phyloP scores from a whole-genome alignment of 106 monocot species.

The Dendrobium chrysotoxum region DNA sequence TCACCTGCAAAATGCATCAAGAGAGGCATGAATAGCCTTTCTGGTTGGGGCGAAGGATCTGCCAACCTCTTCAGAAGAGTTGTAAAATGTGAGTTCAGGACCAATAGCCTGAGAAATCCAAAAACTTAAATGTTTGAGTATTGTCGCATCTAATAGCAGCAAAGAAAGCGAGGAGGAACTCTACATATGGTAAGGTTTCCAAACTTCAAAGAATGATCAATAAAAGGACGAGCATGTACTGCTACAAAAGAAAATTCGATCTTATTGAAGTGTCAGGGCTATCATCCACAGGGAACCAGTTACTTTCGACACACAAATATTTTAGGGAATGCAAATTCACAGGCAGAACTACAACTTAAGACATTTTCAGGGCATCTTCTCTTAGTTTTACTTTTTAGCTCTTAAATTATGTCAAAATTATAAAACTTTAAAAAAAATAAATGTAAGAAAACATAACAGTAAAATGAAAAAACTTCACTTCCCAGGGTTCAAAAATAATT shows the following conservation, averaged over 20 bases:
- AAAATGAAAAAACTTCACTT: background rate
- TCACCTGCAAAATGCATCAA: conserved; percentile 85
- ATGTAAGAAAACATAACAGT: background rate
- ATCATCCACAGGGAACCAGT: background rate
- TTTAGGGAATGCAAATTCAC: background rate
- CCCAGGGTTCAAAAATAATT: background rate
- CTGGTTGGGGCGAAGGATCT: conserved; percentile 50
- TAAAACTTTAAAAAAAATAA: background rate
- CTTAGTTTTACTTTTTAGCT: too few relatives aligned
- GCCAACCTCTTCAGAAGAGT: conserved; percentile 56
- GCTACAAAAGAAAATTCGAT: background rate
- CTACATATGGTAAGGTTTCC: background rate
- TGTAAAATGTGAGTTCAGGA: conserved; percentile 91
- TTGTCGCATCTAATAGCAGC: background rate
- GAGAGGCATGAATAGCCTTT: conserved; percentile 81
- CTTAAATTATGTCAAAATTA: too few relatives aligned
- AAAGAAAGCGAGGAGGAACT: background rate
- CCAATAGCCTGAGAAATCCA: conserved; percentile 70
- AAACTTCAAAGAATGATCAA: background rate
- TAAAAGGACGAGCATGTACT: background rate
- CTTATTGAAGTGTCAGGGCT: background rate
- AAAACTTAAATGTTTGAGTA: background rate
- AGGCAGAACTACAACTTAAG: background rate
- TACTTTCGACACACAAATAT: background rate
- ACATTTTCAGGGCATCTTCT: too few relatives aligned